Percentiles rank a stretch among this genome's conserved stretches.
These are phyloP conservation scores for Neurospora sp. DNA, from an alignment of 495 filamentous ascomycete genomes.

Conservation along the genomic window DNA sequence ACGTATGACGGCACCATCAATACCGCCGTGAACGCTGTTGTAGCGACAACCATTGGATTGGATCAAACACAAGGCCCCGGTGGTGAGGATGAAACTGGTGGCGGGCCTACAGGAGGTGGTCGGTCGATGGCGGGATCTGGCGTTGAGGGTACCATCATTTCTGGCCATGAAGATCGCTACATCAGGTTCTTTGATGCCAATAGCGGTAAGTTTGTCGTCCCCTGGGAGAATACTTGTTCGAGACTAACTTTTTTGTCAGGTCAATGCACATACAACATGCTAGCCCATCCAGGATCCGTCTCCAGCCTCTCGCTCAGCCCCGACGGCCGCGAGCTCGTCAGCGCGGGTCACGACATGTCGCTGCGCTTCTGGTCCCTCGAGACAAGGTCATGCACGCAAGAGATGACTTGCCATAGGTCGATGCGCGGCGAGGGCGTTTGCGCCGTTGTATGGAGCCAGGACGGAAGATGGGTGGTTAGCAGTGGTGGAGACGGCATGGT, in stretches of 20 bases:
- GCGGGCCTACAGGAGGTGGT: slow-evolving; percentile 71
- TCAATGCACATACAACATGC: slow-evolving; percentile 98
- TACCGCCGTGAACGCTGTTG: slow-evolving; percentile 85
- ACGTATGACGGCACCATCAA: slow-evolving; percentile 79
- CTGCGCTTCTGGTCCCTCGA: slow-evolving; percentile 97
- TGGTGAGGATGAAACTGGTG: slow-evolving; percentile 40
- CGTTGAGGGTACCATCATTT: slow-evolving; percentile 86
- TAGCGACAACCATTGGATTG: slow-evolving; percentile 71
- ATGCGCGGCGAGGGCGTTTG: slow-evolving; percentile 96
- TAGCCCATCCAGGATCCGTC: slow-evolving; percentile 87
- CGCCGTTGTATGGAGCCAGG: slow-evolving; percentile 84
- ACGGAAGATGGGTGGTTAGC: slow-evolving; percentile 88
- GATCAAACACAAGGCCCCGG: slow-evolving; percentile 53
- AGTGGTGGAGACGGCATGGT: slow-evolving; percentile 94
- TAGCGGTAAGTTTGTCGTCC: slow-evolving; percentile 59
- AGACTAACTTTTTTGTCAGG: slow-evolving; percentile 45
- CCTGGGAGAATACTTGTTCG: background rate
- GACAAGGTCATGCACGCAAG: slow-evolving; percentile 85
- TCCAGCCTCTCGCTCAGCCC: slow-evolving; percentile 83
- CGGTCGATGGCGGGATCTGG: slow-evolving; percentile 47
- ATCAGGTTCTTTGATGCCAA: slow-evolving; percentile 98
- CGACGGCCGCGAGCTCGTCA: slow-evolving; percentile 88
- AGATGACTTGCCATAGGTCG: slow-evolving; percentile 77
- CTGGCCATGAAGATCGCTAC: slow-evolving; percentile 88
- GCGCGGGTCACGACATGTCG: slow-evolving; percentile 87